Base-by-base conservation (phyloP, 1,139 yeast species). In the Blastobotrys elegans region DNA sequence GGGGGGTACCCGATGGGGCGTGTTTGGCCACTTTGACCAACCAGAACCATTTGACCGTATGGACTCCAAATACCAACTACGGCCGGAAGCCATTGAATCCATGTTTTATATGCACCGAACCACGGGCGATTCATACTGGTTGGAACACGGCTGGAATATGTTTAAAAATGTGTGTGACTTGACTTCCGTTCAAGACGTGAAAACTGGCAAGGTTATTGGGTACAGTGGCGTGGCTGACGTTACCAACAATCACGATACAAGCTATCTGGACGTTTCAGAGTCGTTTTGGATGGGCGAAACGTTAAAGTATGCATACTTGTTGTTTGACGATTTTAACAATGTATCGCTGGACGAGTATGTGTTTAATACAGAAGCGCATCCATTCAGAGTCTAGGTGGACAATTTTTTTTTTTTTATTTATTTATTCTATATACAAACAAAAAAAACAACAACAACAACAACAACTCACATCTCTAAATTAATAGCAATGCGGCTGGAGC, bases 281-380 rank as follows among this genome's bases (percentile, higher is more conserved):
- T 78, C 85, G 32, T 89, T 88, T 72, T 90, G 97, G 97, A 73
- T 87, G 52, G 92, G 96, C 0, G 97, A 90, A 66, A 90, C 97
- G 1, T 75, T 90, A 62, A 90, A 90, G 67, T 90, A 90, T 65
- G 72, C 89, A 49, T 89, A 87, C 65, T 70, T 90, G 53, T 72
- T 90, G 56, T 90, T 90, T 66, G 81, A 80, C 50, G 88, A 84
- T 46, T 71, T 74, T 3, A 69, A 74, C 49, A 71, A 72, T 50
- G 64, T 80, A 51, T 81, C 84, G 40, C 69, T 86, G 58, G 88
- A 83, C 59, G 76, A 84, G 45, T 84, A 76, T 59, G 85, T 86
- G 10, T 80, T 81, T 65, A 85, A 86, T 59, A 81, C 89, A 7
- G 89, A 84, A 59, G 95, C 94, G 0, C 95, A 86, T 64, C 85